phyloP scores from a whole-genome alignment of 331 rosid genomes.

The Saraca asoca region DNA sequence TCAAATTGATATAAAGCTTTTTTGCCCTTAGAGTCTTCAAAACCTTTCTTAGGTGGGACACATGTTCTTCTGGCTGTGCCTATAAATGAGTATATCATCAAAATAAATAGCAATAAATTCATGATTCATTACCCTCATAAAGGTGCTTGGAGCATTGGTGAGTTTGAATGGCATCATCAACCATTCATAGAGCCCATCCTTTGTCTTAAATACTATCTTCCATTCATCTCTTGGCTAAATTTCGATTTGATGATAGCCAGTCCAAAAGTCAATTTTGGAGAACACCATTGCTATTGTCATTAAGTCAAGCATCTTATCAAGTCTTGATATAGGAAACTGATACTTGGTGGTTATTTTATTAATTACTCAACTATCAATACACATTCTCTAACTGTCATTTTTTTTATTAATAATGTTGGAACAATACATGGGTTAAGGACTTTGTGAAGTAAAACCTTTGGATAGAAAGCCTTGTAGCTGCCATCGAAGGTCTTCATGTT shows the following conservation, averaged over 20 bases:
- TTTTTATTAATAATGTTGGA: not conserved
- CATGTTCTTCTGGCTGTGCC: not conserved
- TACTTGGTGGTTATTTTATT: too few species aligned
- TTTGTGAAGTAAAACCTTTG: not conserved
- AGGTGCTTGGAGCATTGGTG: not conserved
- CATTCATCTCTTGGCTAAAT: not conserved
- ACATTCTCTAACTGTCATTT: not conserved
- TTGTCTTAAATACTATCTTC: not conserved
- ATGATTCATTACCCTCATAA: not conserved
- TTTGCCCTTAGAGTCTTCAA: not conserved
- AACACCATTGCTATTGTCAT: not conserved
- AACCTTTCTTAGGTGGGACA: not conserved
- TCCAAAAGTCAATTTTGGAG: not conserved
- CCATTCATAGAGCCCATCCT: not conserved
- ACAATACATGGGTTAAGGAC: not conserved
- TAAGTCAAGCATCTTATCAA: not conserved
- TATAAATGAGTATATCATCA: not conserved
- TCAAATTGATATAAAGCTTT: conserved; percentile 1
- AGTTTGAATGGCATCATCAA: not conserved
- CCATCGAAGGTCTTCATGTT: not conserved
- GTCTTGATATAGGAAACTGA: not conserved
- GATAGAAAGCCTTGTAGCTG: not conserved
- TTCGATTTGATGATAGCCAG: not conserved
- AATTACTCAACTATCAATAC: not conserved
- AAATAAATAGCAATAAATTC: not conserved